phyloP scores from a whole-genome alignment of 306 rosid genomes.

The Prunus mira region DNA sequence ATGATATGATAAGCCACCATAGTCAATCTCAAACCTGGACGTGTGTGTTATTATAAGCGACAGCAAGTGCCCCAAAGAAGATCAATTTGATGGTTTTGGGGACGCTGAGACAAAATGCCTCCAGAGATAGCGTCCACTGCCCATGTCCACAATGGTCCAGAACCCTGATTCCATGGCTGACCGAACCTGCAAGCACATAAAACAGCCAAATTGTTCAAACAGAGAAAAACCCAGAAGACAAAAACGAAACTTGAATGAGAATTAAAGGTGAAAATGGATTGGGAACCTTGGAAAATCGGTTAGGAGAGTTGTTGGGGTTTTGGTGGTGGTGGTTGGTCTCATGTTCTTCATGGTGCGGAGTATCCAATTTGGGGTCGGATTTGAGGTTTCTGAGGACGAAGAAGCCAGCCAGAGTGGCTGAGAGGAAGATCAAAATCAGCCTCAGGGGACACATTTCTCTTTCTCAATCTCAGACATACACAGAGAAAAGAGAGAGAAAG shows the following conservation, averaged over 20 bases:
- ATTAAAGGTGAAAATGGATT: neutral
- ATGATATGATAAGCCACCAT: no score
- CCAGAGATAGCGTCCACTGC: constrained; percentile 94
- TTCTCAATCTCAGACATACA: constrained; percentile 4
- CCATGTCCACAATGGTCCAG: constrained; percentile 91
- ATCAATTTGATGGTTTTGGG: constrained; percentile 49
- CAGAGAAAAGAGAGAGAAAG: neutral
- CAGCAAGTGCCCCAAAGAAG: neutral
- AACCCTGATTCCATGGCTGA: constrained; percentile 64
- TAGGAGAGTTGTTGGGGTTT: constrained; percentile 38
- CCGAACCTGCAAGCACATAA: constrained; percentile 40
- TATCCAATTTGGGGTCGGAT: constrained; percentile 28
- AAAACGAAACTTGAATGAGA: neutral
- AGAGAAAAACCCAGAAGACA: constrained; percentile 9
- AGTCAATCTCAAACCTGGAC: constrained; percentile 29
- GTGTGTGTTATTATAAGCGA: neutral
- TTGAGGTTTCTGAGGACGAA: constrained; percentile 77
- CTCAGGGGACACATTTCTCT: constrained; percentile 80
- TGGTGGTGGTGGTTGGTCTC: neutral
- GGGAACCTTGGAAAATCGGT: constrained; percentile 36
- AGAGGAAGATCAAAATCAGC: constrained; percentile 74
- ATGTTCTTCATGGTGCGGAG: neutral
- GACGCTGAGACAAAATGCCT: constrained; percentile 58
- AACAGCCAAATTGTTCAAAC: constrained; percentile 12
- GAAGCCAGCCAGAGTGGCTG: constrained; percentile 97